Evolutionary conservation across 768 basidiomycete genomes (phyloP), one percentile per base, ranked within the genome.

Genomic region (Hygrophoropsis aurantiaca): DNA sequence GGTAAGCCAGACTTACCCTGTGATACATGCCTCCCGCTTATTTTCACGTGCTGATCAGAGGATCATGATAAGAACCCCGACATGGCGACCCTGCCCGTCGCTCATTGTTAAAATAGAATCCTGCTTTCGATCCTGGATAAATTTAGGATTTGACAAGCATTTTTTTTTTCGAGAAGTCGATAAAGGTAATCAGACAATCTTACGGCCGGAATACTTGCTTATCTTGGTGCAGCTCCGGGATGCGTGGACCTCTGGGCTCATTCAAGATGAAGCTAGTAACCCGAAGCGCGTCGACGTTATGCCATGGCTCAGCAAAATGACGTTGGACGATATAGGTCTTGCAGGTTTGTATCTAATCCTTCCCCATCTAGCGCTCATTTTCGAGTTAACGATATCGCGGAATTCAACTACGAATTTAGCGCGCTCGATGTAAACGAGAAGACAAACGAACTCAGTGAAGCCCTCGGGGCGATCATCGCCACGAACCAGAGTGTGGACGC

Each of bases 61-160:
- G 27, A 30, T 38, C n/a, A 38, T 38, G 36, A n/a, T 38, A n/a
- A 38, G 36, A 15, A 15, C 5, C 9, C 24, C 1, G 1, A 20
- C 6, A 13, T n/a, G 16, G 36, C 15, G 13, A 27, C 3, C 24
- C 6, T 8, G n/a, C n/a, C 27, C 6, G 20, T 4, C 10, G 21
- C 36, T 38, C 20, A 38, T 8, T n/a, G n/a, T 7, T 9, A 40
- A 16, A 15, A 7, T 36, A 69, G 81, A 84, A 82, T 52, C 81
- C 81, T 10, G 80, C 80, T 0, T 85, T 85, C 57, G 79, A 80
- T 1, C 67, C 70, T 5, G 61, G 74, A 1, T 79, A 82, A 52
- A 72, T 83, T 30, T 66, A 80, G 3, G 75, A 78, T 43, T 55
- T 82, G 15, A 79, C 78, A 0, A 70, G 69, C 16, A 75, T 81